Base-by-base conservation (phyloP, 1,284 basidiomycete genomes). In the Puccinia hordei region DNA sequence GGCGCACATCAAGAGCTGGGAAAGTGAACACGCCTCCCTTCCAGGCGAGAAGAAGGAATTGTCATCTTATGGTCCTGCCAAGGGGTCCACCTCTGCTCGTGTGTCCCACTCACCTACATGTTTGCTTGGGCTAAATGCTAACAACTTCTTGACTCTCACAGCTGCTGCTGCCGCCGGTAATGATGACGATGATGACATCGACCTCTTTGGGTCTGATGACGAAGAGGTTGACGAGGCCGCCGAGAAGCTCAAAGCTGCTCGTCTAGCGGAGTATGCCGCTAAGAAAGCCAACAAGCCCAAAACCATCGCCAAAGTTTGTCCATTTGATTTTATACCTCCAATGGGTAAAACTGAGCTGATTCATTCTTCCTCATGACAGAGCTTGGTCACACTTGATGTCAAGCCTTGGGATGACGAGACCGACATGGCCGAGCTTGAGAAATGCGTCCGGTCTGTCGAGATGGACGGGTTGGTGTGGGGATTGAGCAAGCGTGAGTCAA, bases 341-440 rank as follows among this genome's bases (percentile, higher is more conserved):
- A n/a, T n/a, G n/a, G n/a, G n/a, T n/a, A n/a, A n/a, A n/a, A n/a
- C n/a, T n/a, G n/a, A n/a, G n/a, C n/a, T n/a, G n/a, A n/a, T n/a
- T n/a, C 71, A 69, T 76, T 53, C 38, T 15, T 80, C 59, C 81
- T 85, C 76, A 85, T n/a, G 1, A 24, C 33, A 94, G 93, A 96
- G 94, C 83, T 90, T 96, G 82, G 94, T 96, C 76, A 99, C 97
- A 77, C 88, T 98, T 84, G 95, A 98, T 84, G 94, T 99, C 83
- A 99, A 98, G 88, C 96, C 71, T 81, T 85, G 95, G 96, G 96
- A 99, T 86, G 95, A 98, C 87, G 95, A 98, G 89, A 99, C 96
- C 81, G 93, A 98, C 88, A 95, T 99, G 94, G 89, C 86, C 75
- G 92, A 88, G 79, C 89, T 99, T 83, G 96, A 99, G 88, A 87